phyloP scores from a whole-genome alignment of 2,329 filamentous ascomycete species.

The Stemphylium lycopersici region DNA sequence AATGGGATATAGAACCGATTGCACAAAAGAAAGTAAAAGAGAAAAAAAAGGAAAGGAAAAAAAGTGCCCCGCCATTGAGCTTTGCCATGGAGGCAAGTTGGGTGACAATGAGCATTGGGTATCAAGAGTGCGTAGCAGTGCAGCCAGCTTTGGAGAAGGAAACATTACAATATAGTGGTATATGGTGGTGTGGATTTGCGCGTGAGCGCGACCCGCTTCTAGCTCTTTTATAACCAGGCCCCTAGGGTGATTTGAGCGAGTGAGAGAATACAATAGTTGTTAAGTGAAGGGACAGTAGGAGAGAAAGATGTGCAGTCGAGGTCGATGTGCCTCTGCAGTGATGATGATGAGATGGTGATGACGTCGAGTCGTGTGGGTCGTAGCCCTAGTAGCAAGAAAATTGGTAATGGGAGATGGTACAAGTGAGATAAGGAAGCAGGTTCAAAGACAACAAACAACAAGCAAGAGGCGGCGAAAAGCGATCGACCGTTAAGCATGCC shows the following conservation, averaged over 20 bases:
- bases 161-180: slow-evolving; percentile 21
- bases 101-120: slow-evolving; percentile 13
- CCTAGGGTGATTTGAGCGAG: slow-evolving; percentile 11
- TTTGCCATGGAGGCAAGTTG: slow-evolving; percentile 1
- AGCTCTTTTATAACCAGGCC: slow-evolving; percentile 12
- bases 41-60: neutral
- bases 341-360: slow-evolving; percentile 2
- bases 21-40: neutral
- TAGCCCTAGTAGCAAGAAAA: slow-evolving; percentile 3
- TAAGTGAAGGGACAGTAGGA: slow-evolving; percentile 1
- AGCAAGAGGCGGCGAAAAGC: slow-evolving; percentile 7
- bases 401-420: neutral
- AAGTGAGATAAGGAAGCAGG: neutral
- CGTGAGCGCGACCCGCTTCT: slow-evolving; percentile 23
- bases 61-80: neutral
- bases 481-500: slow-evolving; percentile 15
- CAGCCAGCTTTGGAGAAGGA: slow-evolving; percentile 6
- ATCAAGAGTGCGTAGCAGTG: slow-evolving; percentile 17
- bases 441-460: slow-evolving; percentile 7
- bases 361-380: slow-evolving; percentile 8
- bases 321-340: neutral
- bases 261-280: neutral
- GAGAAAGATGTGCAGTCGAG: slow-evolving; percentile 1
- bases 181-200: slow-evolving; percentile 10
- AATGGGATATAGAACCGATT: neutral